Evolutionary conservation across 768 basidiomycete species (phyloP), one percentile per base, ranked within the genome.

Genomic region (Cystobasidiopsis lactophilus): DNA sequence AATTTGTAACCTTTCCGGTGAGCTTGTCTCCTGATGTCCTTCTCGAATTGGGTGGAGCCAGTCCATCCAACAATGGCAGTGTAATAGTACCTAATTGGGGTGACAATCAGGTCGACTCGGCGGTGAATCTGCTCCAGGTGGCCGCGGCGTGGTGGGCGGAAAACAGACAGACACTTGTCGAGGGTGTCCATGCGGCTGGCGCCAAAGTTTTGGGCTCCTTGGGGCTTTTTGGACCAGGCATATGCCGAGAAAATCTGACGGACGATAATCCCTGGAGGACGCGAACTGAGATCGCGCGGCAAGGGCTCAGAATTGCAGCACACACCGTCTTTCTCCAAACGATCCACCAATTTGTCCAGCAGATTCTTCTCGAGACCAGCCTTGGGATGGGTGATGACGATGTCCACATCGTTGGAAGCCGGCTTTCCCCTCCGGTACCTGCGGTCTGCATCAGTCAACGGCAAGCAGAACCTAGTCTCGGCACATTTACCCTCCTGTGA

Each of bases 61-160:
- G 56, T 50, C 88, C 88, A 95, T 50, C 89, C 88, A 26, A 85
- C 72, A 1, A 93, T 76, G 0, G 85, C 84, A 1, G 82, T 80
- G 77, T 84, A 86, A 61, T 89, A 91, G 0, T 79, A 71, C 55
- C 77, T 75, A 7, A 78, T 77, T 1, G 75, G 70, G 2, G 80
- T 77, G 64, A 82, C 81, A 57, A 91, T 86, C 45, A 91, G 66
- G 63, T 95, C 89, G 19, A 93, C 69, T 11, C 86, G 74, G 29
- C 84, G 72, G 62, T 81, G 73, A 9, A 73, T 59, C 2, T 68
- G 72, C 44, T 68, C 40, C 61, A 58, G 18, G 23, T 45, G 51
- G 35, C 50, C 41, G 21, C 53, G 37, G 58, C 57, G 19, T 9
- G 82, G 82, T 0, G 83, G 71, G 27, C 69, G 67, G 65, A 89